These are phyloP conservation scores for Cicer judaicum DNA, from an alignment of 306 rosid genomes.

Conservation along the genomic window DNA sequence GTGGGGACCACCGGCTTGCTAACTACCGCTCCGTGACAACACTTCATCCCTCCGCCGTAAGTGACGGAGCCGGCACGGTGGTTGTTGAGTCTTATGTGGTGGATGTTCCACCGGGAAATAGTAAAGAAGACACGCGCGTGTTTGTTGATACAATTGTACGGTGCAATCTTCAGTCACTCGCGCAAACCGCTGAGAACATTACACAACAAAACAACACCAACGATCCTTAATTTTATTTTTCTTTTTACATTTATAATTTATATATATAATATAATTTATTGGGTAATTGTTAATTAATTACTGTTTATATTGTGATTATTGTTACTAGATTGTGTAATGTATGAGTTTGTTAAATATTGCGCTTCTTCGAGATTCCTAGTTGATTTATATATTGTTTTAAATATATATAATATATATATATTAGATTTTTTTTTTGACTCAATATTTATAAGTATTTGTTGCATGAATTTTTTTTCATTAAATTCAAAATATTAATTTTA, in stretches of 20 bases:
- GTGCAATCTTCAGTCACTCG: constrained; percentile 90
- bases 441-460: too few species aligned
- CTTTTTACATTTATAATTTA: not conserved
- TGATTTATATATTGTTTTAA: too few species aligned
- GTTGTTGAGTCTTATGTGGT: constrained; percentile 91
- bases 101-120: constrained; percentile 85
- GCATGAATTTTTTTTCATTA: too few species aligned
- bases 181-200: constrained; percentile 76
- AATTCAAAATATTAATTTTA: too few species aligned
- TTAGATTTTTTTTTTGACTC: too few species aligned
- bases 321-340: constrained; percentile 18
- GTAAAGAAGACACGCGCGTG: constrained; percentile 77
- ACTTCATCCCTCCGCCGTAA: constrained; percentile 54
- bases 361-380: not conserved
- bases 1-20: constrained; percentile 82
- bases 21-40: constrained; percentile 87
- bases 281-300: constrained; percentile 3
- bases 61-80: constrained; percentile 55
- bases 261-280: not conserved
- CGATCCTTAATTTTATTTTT: constrained; percentile 12
- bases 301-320: constrained; percentile 32
- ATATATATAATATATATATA: too few species aligned
- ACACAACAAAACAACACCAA: constrained; percentile 37
- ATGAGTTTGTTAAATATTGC: not conserved
- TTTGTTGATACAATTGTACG: constrained; percentile 87